Evolutionary conservation across 352 stramenopile species (phyloP).

Genomic region (Phytophthora pseudosyringae): DNA sequence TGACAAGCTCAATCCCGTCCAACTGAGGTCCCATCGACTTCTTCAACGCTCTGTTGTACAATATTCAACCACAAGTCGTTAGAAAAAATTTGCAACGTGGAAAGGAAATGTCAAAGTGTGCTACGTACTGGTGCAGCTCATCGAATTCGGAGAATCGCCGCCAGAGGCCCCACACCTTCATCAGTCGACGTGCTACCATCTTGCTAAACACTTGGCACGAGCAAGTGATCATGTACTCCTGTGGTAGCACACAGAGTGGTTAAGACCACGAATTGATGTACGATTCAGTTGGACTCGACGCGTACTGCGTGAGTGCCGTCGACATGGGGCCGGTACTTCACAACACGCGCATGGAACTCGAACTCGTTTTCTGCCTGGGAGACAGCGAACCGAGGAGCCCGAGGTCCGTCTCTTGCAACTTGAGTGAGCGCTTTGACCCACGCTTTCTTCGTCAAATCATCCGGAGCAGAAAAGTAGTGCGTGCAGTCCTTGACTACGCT

Average conservation of each 20-base stretch:
- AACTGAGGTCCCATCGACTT: constrained; percentile 53
- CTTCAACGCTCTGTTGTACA: constrained; percentile 43
- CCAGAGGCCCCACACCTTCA: constrained; percentile 73
- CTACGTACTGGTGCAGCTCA: constrained; percentile 52
- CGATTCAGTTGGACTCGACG: not conserved
- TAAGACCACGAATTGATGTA: not conserved
- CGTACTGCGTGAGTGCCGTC: constrained; percentile 58
- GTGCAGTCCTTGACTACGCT: constrained; percentile 41
- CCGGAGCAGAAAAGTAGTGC: constrained; percentile 46
- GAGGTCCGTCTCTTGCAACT: constrained; percentile 50
- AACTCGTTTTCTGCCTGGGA: constrained; percentile 46
- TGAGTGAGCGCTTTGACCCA: constrained; percentile 61
- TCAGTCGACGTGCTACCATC: constrained; percentile 44
- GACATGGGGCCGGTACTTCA: constrained; percentile 47
- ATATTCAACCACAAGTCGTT: not conserved
- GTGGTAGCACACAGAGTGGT: not conserved
- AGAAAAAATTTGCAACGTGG: not conserved
- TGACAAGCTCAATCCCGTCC: constrained; percentile 55
- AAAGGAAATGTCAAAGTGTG: not conserved
- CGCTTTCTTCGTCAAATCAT: constrained; percentile 57
- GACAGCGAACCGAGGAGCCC: constrained; percentile 45
- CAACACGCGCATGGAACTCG: constrained; percentile 48
- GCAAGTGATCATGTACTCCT: constrained; percentile 76
- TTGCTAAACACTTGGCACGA: constrained; percentile 67
- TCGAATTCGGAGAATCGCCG: constrained; percentile 74